phyloP scores from a whole-genome alignment of 305 asterid genomes.

The Ilex paraguariensis region DNA sequence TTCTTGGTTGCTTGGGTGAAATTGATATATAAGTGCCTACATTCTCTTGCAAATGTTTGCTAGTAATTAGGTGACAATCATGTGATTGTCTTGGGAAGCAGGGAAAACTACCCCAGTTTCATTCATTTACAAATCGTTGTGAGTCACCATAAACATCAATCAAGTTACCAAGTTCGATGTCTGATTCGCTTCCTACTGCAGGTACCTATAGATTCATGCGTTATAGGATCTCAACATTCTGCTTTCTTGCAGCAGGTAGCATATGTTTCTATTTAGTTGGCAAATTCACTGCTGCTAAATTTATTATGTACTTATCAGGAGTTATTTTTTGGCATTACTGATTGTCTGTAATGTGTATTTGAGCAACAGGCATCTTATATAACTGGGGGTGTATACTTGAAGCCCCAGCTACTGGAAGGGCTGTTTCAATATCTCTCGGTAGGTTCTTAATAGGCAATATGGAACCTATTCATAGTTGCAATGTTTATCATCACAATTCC shows the following conservation, averaged over 20 bases:
- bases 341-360: conserved; percentile 13
- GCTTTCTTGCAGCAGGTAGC: conserved; percentile 95
- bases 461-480: no score
- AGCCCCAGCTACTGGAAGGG: conserved; percentile 77
- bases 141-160: no score
- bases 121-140: no score
- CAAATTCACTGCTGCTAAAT: background rate
- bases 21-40: no score
- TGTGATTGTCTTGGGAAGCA: no score
- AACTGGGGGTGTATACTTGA: conserved; percentile 87
- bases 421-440: conserved; percentile 80
- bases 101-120: no score
- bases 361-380: conserved; percentile 77
- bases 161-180: background rate
- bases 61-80: no score
- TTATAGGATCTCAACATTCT: conserved; percentile 81
- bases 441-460: conserved; percentile 22
- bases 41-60: no score
- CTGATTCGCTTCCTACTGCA: conserved; percentile 24
- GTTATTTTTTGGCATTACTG: conserved; percentile 16
- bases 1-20: no score
- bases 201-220: conserved; percentile 92
- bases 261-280: conserved; percentile 4
- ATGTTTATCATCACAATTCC: no score
- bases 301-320: background rate